phyloP scores from a whole-genome alignment of 306 rosid genomes.

The Cicer chorassanicum region DNA sequence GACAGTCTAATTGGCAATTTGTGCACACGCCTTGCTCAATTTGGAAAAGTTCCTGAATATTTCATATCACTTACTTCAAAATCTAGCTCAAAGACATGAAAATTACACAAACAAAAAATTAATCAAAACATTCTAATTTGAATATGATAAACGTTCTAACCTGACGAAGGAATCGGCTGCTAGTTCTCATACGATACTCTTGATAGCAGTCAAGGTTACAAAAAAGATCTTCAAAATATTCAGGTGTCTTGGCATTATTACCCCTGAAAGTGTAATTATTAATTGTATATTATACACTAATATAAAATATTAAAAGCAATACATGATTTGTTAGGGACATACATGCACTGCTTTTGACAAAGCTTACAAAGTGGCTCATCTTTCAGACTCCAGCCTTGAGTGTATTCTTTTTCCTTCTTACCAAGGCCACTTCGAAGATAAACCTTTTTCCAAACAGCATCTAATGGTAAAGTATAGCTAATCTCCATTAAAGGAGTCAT shows the following conservation, averaged over 20 bases:
- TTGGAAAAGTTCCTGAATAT: conserved; percentile 84
- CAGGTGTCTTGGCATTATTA: conserved; percentile 74
- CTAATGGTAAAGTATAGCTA: conserved; percentile 79
- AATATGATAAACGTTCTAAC: conserved; percentile 53
- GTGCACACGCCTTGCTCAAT: conserved; percentile 88
- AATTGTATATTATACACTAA: conserved; percentile 35
- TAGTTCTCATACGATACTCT: conserved; percentile 87
- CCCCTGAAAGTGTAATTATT: conserved; percentile 67
- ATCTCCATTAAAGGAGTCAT: conserved; percentile 78
- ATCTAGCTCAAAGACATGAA: conserved; percentile 39
- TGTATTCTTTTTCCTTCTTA: conserved; percentile 85
- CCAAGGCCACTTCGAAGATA: conserved; percentile 65
- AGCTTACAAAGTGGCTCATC: conserved; percentile 95
- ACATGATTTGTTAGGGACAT: conserved; percentile 45
- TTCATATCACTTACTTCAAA: conserved; percentile 33
- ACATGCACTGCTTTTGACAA: conserved; percentile 89
- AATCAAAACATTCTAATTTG: conserved; percentile 21
- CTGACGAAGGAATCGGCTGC: conserved; percentile 81
- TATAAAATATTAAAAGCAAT: conserved; percentile 32
- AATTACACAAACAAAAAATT: conserved; percentile 32
- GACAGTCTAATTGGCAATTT: conserved; percentile 84
- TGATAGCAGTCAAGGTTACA: conserved; percentile 86
- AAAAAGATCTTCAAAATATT: conserved; percentile 92
- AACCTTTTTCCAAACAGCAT: conserved; percentile 81
- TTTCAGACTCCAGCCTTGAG: conserved; percentile 75